Evolutionary conservation across 176 grass and related monocot genomes (phyloP).

Genomic region (Chloris gayana): DNA sequence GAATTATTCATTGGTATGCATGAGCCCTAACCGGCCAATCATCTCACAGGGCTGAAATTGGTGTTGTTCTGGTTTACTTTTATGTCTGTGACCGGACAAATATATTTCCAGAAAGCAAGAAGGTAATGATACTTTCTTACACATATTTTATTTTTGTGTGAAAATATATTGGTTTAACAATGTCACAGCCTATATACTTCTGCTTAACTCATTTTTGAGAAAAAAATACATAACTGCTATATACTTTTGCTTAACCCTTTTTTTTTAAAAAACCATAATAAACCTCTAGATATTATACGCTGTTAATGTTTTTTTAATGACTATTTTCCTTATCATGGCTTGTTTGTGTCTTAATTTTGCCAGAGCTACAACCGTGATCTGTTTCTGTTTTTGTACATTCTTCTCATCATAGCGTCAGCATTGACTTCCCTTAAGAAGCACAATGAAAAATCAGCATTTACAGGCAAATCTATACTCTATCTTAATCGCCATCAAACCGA

Average conservation of each 20-base stretch:
- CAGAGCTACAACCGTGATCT: constrained; percentile 87
- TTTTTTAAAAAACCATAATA: not conserved
- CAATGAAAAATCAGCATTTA: constrained; percentile 69
- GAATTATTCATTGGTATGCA: not conserved
- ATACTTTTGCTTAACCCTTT: not conserved
- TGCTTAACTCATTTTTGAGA: not conserved
- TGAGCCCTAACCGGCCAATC: constrained; percentile 1
- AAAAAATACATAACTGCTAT: not conserved
- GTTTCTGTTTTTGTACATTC: constrained; percentile 92
- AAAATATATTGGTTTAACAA: constrained; percentile 5
- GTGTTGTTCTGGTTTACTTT: constrained; percentile 69
- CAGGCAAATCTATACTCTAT: constrained; percentile 74
- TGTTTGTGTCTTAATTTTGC: constrained; percentile 27
- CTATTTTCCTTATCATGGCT: constrained; percentile 8
- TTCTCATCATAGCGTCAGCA: constrained; percentile 71
- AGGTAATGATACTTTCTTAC: constrained; percentile 38
- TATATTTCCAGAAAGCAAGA: constrained; percentile 72
- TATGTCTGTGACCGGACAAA: constrained; percentile 80
- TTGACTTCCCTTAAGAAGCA: constrained; percentile 84
- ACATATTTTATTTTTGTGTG: not conserved
- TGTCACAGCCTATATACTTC: constrained; percentile 1
- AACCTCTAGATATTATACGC: not conserved
- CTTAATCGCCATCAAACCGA: constrained; percentile 89
- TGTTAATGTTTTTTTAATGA: constrained; percentile 17
- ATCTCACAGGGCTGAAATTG: constrained; percentile 66